Base-by-base conservation (phyloP, 1,139 yeast species). In the Cylindricascospora bacillispora region DNA sequence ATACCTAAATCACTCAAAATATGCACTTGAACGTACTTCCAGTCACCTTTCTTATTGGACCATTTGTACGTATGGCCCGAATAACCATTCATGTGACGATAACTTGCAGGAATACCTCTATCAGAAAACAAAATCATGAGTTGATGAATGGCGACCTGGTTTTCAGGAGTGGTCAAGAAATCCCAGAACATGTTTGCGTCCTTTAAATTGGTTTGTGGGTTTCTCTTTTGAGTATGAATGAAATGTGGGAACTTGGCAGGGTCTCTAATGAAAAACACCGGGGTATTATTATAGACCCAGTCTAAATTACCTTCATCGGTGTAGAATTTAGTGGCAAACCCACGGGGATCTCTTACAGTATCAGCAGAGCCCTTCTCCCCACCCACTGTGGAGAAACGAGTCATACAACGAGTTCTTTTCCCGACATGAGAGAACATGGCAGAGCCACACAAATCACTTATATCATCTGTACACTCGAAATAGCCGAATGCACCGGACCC, bases 151-250 rank as follows among this genome's bases (percentile, higher is more conserved):
- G 78, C 62, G 47, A 74, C 82, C 52, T 70, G 76, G 50, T 73
- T 73, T 40, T 60, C 64, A n/a, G n/a, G n/a, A n/a, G n/a, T n/a
- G 30, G 67, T 62, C 55, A 72, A 62, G 53, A 71, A 75, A 52
- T 75, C 81, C 81, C 82, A 75, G 44, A 73, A 72, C 75, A 70
- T 69, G 56, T 71, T 65, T 15, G 81, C 70, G 55, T 82, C 93
- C 55, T 79, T 79, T 56, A 78, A 63, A 57, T 80, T 79, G 29
- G 92, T 80, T 59, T 79, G 72, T 28, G 93, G 93, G 60, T 78
- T 72, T 55, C 81, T 50, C 67, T 74, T 74, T 55, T 74, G 82
- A 22, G 75, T 66, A 48, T 70, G 76, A 41, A 70, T 70, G 41
- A 70, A 70, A 35, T 62, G 67, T 20, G 74, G 67, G 55, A 70